Evolutionary conservation across 2,329 filamentous ascomycete genomes (phyloP).

Genomic region (Nemania sp.): DNA sequence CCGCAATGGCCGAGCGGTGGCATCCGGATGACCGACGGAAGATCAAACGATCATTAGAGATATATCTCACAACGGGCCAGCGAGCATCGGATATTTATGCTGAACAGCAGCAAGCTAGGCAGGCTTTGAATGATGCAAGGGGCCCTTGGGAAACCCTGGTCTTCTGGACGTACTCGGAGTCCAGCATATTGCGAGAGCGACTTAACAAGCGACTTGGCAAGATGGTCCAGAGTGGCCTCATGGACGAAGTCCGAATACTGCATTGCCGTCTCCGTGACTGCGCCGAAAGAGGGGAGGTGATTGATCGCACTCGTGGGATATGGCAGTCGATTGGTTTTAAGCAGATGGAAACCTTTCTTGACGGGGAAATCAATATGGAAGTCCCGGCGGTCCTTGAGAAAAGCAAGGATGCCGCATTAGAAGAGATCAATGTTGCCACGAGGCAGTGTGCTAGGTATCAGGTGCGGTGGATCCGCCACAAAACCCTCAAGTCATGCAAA

Average conservation of each 20-base stretch:
- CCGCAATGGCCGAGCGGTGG: constrained; percentile 87
- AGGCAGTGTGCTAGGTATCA: constrained; percentile 87
- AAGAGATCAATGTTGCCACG: constrained; percentile 80
- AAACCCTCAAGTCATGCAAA: constrained; percentile 72
- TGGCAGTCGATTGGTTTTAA: constrained; percentile 98
- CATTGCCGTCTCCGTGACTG: constrained; percentile 46
- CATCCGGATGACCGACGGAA: constrained; percentile 92
- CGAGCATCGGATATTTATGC: constrained; percentile 85
- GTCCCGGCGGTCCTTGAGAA: constrained; percentile 52
- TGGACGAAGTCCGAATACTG: constrained; percentile 54
- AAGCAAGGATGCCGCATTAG: constrained; percentile 64
- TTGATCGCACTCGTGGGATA: constrained; percentile 82
- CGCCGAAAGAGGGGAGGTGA: constrained; percentile 49
- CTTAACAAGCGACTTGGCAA: constrained; percentile 79
- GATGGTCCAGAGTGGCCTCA: constrained; percentile 69
- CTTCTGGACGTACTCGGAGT: constrained; percentile 85
- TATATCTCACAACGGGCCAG: constrained; percentile 81
- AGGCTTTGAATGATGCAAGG: constrained; percentile 24
- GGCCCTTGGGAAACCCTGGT: constrained; percentile 65
- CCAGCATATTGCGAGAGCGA: constrained; percentile 67
- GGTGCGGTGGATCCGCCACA: constrained; percentile 82
- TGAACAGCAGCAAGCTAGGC: constrained; percentile 63
- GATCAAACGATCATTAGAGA: constrained; percentile 86
- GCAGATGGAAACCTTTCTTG: constrained; percentile 77
- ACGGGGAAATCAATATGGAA: constrained; percentile 46